These are phyloP conservation scores for Fusarium proliferatum DNA, from an alignment of 2,329 filamentous ascomycete species.

Conservation along the genomic window DNA sequence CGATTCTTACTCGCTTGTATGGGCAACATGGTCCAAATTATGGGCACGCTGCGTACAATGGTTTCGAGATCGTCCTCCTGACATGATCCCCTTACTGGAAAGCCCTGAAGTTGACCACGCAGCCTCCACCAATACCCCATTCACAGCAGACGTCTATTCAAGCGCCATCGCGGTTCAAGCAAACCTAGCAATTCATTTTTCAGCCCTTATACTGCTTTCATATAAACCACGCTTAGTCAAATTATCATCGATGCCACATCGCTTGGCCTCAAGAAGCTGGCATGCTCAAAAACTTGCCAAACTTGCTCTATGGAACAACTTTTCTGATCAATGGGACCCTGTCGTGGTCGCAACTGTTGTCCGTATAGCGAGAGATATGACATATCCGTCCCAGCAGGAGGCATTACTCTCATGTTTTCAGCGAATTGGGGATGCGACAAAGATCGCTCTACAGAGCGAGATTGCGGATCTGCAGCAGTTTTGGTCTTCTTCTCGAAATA, in stretches of 20 bases:
- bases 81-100: slow-evolving; percentile 11
- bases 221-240: slow-evolving; percentile 14
- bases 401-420: slow-evolving; percentile 14
- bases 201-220: not conserved
- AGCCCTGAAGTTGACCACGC: slow-evolving; percentile 5
- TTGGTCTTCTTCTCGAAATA: slow-evolving; percentile 17
- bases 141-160: slow-evolving; percentile 21
- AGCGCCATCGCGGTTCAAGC: slow-evolving; percentile 9
- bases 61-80: slow-evolving; percentile 16
- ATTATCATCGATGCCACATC: slow-evolving; percentile 1
- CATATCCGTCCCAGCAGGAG: slow-evolving; percentile 15
- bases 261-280: slow-evolving; percentile 25
- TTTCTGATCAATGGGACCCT: slow-evolving; percentile 49
- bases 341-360: slow-evolving; percentile 44
- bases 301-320: slow-evolving; percentile 44
- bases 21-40: slow-evolving; percentile 17
- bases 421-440: slow-evolving; percentile 11
- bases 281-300: slow-evolving; percentile 48
- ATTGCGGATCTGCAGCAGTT: slow-evolving; percentile 17
- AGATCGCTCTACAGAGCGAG: slow-evolving; percentile 3
- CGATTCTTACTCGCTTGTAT: slow-evolving; percentile 2
- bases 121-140: not conserved
- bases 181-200: slow-evolving; percentile 11
- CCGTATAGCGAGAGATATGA: slow-evolving; percentile 38
- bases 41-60: slow-evolving; percentile 16